Conservation (phyloP, 192 early-diverging fungal genomes). For the Phycomyces blakesleeanus region DNA sequence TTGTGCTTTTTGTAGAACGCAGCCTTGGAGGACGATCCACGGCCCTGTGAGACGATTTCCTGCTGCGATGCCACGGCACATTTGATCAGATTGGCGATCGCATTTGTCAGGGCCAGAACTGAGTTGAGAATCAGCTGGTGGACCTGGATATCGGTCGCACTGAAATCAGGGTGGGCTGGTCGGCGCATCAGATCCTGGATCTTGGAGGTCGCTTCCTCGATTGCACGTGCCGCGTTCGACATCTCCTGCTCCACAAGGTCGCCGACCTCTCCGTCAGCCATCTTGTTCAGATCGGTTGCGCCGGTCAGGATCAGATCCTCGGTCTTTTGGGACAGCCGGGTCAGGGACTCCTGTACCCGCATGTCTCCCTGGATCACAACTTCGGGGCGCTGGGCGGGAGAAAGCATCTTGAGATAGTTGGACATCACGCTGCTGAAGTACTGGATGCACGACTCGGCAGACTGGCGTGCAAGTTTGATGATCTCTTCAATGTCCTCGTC, state of each 20-base stretch:
- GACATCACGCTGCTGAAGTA: conserved; percentile 92
- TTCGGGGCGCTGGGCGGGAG: conserved; percentile 61
- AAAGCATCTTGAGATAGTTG: conserved; percentile 56
- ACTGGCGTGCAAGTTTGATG: conserved; percentile 56
- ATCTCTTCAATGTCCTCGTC: conserved; percentile 82
- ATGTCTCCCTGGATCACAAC: conserved; percentile 73
- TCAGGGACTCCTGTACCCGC: conserved; percentile 71
- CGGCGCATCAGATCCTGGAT: conserved; percentile 77
- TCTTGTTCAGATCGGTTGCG: conserved; percentile 46
- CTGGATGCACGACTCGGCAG: conserved; percentile 64
- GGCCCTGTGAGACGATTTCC: conserved; percentile 93
- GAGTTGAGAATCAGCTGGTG: conserved; percentile 86
- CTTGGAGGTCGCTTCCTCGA: conserved; percentile 83
- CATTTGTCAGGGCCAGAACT: conserved; percentile 90
- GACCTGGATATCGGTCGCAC: conserved; percentile 79
- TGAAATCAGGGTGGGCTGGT: conserved; percentile 67
- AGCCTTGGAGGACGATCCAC: conserved; percentile 70
- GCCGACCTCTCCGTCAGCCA: conserved; percentile 73
- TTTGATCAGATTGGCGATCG: conserved; percentile 90
- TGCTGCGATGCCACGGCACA: conserved; percentile 94
- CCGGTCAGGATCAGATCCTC: conserved; percentile 72
- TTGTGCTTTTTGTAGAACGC: conserved; percentile 99
- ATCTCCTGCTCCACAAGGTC: conserved; percentile 93
- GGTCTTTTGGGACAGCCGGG: conserved; percentile 65
- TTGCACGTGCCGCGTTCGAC: conserved; percentile 85